Percentiles rank a stretch among this genome's conserved stretches.
Conservation (phyloP, 1,284 basidiomycete genomes). For the Puccinia horiana region DNA sequence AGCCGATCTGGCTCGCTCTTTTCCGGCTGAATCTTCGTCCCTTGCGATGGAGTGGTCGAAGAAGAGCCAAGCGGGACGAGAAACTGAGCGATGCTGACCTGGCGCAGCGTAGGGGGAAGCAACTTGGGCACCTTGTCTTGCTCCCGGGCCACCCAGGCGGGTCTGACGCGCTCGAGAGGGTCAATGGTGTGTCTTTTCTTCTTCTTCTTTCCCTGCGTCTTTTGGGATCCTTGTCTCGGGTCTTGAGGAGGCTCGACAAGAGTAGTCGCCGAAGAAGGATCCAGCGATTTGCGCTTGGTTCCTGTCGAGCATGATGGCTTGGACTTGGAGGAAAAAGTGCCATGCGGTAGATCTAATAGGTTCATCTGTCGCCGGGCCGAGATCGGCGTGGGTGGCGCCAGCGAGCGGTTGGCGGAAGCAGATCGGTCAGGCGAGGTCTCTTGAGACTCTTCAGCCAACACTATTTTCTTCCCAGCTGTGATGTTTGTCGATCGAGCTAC, state of each 20-base stretch:
- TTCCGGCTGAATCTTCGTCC: too few species aligned
- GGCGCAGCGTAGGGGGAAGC: not conserved
- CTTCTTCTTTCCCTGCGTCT: not conserved
- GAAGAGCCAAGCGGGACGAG: not conserved
- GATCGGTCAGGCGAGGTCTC: not conserved
- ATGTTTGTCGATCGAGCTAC: not conserved
- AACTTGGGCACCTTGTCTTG: not conserved
- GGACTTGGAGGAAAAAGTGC: not conserved
- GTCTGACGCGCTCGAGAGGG: not conserved
- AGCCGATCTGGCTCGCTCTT: not conserved
- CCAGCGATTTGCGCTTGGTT: not conserved
- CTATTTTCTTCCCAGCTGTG: not conserved
- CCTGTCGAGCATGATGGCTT: not conserved
- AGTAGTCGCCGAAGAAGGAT: not conserved
- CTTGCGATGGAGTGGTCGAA: not conserved
- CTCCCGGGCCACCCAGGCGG: not conserved
- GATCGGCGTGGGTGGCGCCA: slow-evolving; percentile 38
- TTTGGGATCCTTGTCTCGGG: not conserved
- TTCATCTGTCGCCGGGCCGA: not conserved
- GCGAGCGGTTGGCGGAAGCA: not conserved
- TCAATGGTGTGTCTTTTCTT: not conserved
- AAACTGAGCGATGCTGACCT: not conserved
- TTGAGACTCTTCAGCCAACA: not conserved
- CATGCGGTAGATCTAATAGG: not conserved
- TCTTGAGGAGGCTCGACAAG: not conserved